phyloP scores from a whole-genome alignment of 2,329 filamentous ascomycete species.

The Delphinella strobiligena region DNA sequence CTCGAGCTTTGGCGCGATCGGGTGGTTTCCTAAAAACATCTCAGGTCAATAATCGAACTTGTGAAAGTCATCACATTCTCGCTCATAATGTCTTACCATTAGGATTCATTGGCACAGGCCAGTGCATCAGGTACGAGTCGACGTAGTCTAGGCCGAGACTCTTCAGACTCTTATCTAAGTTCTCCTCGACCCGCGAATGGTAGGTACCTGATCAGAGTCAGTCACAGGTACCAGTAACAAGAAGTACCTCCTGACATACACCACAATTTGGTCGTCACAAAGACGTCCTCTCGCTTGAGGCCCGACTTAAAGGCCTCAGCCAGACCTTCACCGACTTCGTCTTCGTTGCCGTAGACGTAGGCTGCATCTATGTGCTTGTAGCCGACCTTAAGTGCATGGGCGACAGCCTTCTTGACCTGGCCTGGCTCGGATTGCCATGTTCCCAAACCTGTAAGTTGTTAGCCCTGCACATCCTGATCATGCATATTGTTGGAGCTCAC shows the following conservation, averaged over 20 bases:
- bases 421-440: conserved; percentile 30
- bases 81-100: conserved; percentile 48
- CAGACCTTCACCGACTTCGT: conserved; percentile 69
- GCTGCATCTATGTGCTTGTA: conserved; percentile 54
- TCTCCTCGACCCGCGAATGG: conserved; percentile 56
- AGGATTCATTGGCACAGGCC: conserved; percentile 71
- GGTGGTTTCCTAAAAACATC: too few relatives aligned
- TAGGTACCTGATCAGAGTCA: conserved; percentile 41
- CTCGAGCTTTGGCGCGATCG: conserved; percentile 60
- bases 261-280: conserved; percentile 66
- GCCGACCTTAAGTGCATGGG: conserved; percentile 35
- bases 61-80: neutral
- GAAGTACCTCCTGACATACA: neutral
- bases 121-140: conserved; percentile 67
- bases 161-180: conserved; percentile 60
- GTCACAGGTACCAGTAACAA: neutral
- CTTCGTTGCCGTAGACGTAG: conserved; percentile 71
- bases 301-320: conserved; percentile 57
- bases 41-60: too few relatives aligned
- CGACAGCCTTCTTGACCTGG: conserved; percentile 35
- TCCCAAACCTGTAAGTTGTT: conserved; percentile 18
- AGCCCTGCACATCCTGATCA: too few relatives aligned
- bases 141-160: conserved; percentile 67
- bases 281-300: conserved; percentile 63
- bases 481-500: conserved; percentile 10